Base-by-base conservation (phyloP, 2,329 filamentous ascomycete species). In the Sarocladium strictum region DNA sequence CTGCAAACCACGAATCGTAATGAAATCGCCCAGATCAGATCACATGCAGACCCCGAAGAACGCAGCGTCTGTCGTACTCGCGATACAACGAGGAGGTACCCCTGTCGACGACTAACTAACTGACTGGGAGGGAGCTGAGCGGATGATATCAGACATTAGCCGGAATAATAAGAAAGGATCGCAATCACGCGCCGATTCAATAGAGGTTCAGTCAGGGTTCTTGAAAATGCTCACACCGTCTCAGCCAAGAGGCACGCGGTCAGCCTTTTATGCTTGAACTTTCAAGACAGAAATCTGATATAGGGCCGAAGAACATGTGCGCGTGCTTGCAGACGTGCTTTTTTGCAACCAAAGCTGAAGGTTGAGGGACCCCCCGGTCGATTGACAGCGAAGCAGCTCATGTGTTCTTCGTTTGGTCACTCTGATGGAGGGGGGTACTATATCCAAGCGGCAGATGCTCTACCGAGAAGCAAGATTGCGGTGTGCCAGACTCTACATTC, bases 381-480 rank as follows among this genome's bases (percentile, higher is more conserved):
- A 32, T 32, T 12, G n/a, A n/a, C 29, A 32, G 29, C 6, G 35
- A 38, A 43, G 3, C 21, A 43, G 40, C 17, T 24, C 40, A 23
- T 49, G 24, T 49, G 43, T 10, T 32, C 26, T 49, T 49, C 11
- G 21, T 15, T 15, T 4, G 9, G 10, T 12, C 5, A 27, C 9
- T 15, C 23, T 33, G 26, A 23, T 21, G 29, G 24, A 35, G 47
- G 43, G 47, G 43, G 47, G 27, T 35, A 51, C 47, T 51, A 33
- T 51, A 51, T 51, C 47, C n/a, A 51, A 3, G 29, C 47, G 47
- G 47, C 47, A 51, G 47, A 51, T 51, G 47, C 29, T 33, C 47
- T 35, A 33, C 47, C 47, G 47, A 51, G 26, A 35, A 15, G 17
- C 17, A 24, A 11, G 47, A 51, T 19, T 6, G n/a, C n/a, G 5